Evolutionary conservation across 441 rosid genomes (phyloP).

Genomic region (Pelargonium australe): DNA sequence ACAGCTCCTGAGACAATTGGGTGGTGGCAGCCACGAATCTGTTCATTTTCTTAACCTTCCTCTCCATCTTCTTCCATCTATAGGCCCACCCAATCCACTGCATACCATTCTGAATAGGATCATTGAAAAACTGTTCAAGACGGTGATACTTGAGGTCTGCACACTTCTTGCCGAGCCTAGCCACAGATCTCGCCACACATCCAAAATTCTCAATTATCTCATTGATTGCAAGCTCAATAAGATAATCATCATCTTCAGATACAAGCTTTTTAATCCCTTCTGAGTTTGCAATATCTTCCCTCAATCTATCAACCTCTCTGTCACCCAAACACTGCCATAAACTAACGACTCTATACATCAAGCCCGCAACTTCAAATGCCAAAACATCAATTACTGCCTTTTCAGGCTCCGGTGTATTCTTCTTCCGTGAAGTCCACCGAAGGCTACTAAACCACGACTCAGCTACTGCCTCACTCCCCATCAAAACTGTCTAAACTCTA

Average conservation of each 20-base stretch:
- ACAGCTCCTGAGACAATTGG: conserved; percentile 52
- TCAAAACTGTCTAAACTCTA: conserved; percentile 14
- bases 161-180: conserved; percentile 45
- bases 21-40: conserved; percentile 37
- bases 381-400: conserved; percentile 45
- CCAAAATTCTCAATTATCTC: conserved; percentile 51
- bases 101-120: conserved; percentile 31
- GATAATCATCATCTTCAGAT: conserved; percentile 35
- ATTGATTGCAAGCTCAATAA: conserved; percentile 53
- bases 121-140: conserved; percentile 41
- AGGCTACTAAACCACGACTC: conserved; percentile 50
- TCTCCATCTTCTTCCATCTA: conserved; percentile 61
- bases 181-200: conserved; percentile 38
- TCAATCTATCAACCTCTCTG: conserved; percentile 33
- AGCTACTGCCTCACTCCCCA: conserved; percentile 35
- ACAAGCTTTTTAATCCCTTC: conserved; percentile 45
- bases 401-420: conserved; percentile 27
- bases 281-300: conserved; percentile 39
- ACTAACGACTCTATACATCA: conserved; percentile 47
- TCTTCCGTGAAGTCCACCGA: conserved; percentile 33
- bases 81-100: conserved; percentile 57
- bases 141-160: conserved; percentile 36
- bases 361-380: conserved; percentile 49
- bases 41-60: conserved; percentile 61
- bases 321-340: conserved; percentile 52